Evolutionary conservation across 2,329 filamentous ascomycete genomes (phyloP).

Genomic region (Zasmidium cellare): DNA sequence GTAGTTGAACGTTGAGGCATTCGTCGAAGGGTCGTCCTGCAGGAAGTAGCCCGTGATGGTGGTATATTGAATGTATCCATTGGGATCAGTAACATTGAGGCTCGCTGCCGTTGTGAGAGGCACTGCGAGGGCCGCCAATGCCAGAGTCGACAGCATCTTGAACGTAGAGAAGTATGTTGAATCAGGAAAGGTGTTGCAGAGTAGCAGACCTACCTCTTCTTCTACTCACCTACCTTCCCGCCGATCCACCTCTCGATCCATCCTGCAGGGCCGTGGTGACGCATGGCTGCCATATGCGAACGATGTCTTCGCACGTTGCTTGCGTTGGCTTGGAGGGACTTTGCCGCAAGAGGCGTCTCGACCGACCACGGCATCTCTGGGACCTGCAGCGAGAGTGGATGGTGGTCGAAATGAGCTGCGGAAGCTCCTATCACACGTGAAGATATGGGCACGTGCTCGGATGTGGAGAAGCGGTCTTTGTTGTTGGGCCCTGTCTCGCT

Average conservation of each 20-base stretch:
- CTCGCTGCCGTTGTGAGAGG: constrained; percentile 10
- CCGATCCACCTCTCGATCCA: not conserved
- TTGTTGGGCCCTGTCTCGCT: not conserved
- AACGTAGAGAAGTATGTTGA: not conserved
- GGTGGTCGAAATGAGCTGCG: not conserved
- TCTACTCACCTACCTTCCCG: not conserved
- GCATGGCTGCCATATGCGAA: constrained; percentile 1
- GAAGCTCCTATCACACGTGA: constrained; percentile 1
- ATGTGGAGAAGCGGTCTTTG: not conserved
- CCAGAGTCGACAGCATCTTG: constrained; percentile 10
- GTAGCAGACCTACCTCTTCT: constrained; percentile 1
- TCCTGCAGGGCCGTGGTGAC: not conserved
- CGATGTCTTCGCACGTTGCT: not conserved
- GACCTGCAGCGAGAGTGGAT: not conserved
- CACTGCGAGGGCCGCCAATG: constrained; percentile 7
- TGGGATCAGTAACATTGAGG: constrained; percentile 9
- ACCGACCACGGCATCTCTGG: not conserved
- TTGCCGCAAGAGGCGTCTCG: not conserved
- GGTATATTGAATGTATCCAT: constrained; percentile 57
- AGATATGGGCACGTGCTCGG: not conserved
- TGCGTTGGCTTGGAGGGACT: not conserved
- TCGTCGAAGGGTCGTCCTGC: constrained; percentile 61
- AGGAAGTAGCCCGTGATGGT: constrained; percentile 64
- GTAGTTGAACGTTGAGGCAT: constrained; percentile 62
- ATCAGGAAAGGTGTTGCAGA: not conserved